Conservation (phyloP, 345 rosid species). For the Balakata baccata region DNA sequence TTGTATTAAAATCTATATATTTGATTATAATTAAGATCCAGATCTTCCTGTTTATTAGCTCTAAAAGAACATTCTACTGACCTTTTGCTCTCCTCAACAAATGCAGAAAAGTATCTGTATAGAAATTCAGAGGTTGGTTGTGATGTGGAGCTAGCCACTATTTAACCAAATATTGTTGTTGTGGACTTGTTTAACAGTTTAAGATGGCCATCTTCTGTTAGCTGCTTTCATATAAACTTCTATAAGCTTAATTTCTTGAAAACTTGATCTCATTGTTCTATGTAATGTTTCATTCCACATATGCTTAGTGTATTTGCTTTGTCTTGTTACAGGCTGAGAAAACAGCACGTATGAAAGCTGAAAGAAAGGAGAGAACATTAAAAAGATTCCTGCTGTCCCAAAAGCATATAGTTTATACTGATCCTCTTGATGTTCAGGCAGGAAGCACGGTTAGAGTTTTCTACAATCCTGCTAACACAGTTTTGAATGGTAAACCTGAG, state of each 20-base stretch:
- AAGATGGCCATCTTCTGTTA: neutral
- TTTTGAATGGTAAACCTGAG: constrained; percentile 76
- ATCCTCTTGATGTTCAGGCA: constrained; percentile 79
- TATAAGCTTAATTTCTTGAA: constrained; percentile 13
- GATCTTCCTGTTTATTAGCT: neutral
- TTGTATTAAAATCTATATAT: neutral
- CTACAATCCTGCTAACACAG: constrained; percentile 81
- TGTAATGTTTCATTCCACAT: neutral
- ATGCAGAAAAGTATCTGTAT: neutral
- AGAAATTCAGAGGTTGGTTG: neutral
- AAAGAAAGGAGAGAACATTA: constrained; percentile 64
- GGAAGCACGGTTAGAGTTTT: constrained; percentile 61
- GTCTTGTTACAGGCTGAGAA: constrained; percentile 53
- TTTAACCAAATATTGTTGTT: neutral
- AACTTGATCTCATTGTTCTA: constrained; percentile 11
- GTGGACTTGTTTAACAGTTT: constrained; percentile 7
- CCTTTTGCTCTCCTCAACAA: neutral
- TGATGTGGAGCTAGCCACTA: no score
- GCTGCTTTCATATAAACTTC: constrained; percentile 5
- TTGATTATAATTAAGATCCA: neutral
- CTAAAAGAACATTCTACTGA: neutral
- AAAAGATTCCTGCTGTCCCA: constrained; percentile 77
- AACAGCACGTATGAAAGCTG: constrained; percentile 64
- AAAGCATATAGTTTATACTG: constrained; percentile 75
- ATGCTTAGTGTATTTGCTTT: constrained; percentile 9